phyloP scores from a whole-genome alignment of 805 yeast genomes.

The Candida sanyiensis region DNA sequence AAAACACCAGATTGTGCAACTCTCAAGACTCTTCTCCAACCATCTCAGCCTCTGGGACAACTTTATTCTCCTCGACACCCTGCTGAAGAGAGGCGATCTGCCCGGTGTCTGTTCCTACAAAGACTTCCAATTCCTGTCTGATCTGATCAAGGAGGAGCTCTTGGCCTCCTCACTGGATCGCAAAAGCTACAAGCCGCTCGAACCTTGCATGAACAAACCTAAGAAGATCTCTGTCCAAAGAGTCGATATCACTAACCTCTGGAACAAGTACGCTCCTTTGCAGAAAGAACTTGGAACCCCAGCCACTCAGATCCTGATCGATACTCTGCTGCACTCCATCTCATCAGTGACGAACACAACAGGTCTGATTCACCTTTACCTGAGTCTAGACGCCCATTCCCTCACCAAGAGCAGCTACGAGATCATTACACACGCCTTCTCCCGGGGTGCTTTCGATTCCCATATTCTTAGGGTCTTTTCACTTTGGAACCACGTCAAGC shows the following conservation, averaged over 20 bases:
- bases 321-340: slow-evolving; percentile 12
- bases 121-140: slow-evolving; percentile 14
- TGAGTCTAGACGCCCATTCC: slow-evolving; percentile 5
- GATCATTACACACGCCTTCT: slow-evolving; percentile 15
- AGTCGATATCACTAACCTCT: slow-evolving; percentile 13
- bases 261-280: neutral
- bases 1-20: neutral
- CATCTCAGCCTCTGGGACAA: slow-evolving; percentile 1
- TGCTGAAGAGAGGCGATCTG: neutral
- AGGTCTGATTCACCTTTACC: slow-evolving; percentile 17
- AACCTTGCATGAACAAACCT: neutral
- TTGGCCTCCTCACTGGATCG: slow-evolving; percentile 7
- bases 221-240: slow-evolving; percentile 16
- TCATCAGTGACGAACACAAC: slow-evolving; percentile 14
- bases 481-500: slow-evolving; percentile 9
- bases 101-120: neutral
- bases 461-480: slow-evolving; percentile 9
- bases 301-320: slow-evolving; percentile 6
- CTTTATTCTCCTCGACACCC: slow-evolving; percentile 1
- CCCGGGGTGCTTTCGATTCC: slow-evolving; percentile 14
- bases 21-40: slow-evolving; percentile 2
- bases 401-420: slow-evolving; percentile 8
- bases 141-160: slow-evolving; percentile 7
- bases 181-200: slow-evolving; percentile 1
- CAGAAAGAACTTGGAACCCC: neutral